Base-by-base conservation (phyloP, 106 monocot species). In the Amphibolis antarctica region DNA sequence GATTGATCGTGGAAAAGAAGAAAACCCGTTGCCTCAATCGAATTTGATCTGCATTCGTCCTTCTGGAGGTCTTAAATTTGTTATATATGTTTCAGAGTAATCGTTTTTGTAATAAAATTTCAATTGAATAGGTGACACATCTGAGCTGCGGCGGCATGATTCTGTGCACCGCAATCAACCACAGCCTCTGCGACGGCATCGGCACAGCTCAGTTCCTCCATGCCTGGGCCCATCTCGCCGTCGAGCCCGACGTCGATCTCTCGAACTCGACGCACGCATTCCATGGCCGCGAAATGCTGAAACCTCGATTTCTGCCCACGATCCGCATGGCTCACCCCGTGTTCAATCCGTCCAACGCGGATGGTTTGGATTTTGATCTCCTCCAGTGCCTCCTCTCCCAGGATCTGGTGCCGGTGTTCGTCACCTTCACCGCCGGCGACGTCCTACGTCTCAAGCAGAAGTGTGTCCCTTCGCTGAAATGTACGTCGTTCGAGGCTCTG, bases 101-200 rank as follows among this genome's bases (percentile, higher is more conserved):
- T n/a, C n/a, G n/a, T n/a, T n/a, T n/a, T n/a, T n/a, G n/a, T n/a
- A n/a, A n/a, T n/a, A n/a, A n/a, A n/a, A n/a, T n/a, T n/a, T 36
- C 36, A 36, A 36, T 36, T 59, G 59, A 49, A 89, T 63, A 53
- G 94, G 83, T 78, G 60, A 89, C 83, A 4, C 76, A 86, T 57
- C 83, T 94, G 0, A 73, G 69, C 10, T 94, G 94, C 27, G 89
- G 94, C 0, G 94, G 94, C 26, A 86, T 89, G 86, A 79, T 89
- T 17, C 64, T 94, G 9, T 86, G 86, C 68, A 80, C 77, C 0
- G 74, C 75, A 12, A 80, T 94, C 74, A 77, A 59, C 73, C 94
- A 94, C 71, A 74, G 86, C 71, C 56, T 94, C 56, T 80, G 79
- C 49, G 94, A 94, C 52, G 94, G 84, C 18, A 71, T 86, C 25